Conservation (phyloP, 345 rosid genomes). For the Syzygium aqueum region DNA sequence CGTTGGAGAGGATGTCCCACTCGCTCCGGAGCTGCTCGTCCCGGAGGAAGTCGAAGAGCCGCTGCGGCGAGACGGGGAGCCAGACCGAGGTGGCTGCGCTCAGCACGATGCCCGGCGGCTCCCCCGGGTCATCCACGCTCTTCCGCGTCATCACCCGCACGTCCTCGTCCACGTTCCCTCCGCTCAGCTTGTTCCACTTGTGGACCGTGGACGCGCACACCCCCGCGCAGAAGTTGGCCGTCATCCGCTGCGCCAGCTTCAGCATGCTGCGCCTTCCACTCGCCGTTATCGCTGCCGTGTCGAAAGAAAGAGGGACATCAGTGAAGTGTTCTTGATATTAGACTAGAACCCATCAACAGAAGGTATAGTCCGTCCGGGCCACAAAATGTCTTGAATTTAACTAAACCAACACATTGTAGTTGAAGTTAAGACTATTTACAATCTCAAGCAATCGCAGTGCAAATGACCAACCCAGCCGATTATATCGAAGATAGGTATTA, state of each 20-base stretch:
- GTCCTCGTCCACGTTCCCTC: slow-evolving; percentile 65
- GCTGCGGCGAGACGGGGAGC: slow-evolving; percentile 73
- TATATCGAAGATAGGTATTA: too few relatives aligned
- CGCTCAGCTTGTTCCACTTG: slow-evolving; percentile 77
- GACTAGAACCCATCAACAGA: neutral
- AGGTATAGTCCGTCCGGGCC: neutral
- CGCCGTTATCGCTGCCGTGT: slow-evolving; percentile 42
- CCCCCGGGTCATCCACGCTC: slow-evolving; percentile 82
- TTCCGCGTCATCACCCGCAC: slow-evolving; percentile 89
- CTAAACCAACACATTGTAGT: neutral
- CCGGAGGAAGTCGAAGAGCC: slow-evolving; percentile 72
- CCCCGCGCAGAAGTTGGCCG: slow-evolving; percentile 87
- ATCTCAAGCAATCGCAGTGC: too few relatives aligned
- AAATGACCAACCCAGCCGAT: too few relatives aligned
- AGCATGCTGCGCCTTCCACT: slow-evolving; percentile 88
- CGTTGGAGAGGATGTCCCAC: slow-evolving; percentile 97
- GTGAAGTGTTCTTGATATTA: neutral
- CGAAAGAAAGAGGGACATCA: neutral
- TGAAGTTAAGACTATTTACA: too few relatives aligned
- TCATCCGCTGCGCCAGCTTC: slow-evolving; percentile 88
- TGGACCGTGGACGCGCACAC: slow-evolving; percentile 87
- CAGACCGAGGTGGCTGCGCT: slow-evolving; percentile 95
- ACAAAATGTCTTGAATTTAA: neutral
- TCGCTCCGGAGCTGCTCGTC: slow-evolving; percentile 80
- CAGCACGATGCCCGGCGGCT: slow-evolving; percentile 83